Evolutionary conservation across 371 early-diverging fungal genomes (phyloP).

Genomic region (Blakeslea trispora): DNA sequence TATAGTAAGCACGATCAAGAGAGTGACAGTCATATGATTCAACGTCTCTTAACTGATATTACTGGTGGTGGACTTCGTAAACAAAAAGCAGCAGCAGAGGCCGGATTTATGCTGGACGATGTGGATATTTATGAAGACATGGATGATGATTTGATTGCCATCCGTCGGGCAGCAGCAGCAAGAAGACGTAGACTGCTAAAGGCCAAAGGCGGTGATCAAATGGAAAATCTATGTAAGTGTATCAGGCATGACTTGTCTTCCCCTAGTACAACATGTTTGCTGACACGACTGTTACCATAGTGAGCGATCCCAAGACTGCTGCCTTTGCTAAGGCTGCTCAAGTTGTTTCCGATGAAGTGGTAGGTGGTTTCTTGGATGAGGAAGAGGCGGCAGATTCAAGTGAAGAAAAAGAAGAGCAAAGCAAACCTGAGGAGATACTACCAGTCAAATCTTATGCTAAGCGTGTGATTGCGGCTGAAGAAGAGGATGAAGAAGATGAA

Average conservation of each 20-base stretch:
- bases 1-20: slow-evolving; percentile 39
- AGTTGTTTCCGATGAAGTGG: slow-evolving; percentile 27
- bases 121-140: slow-evolving; percentile 43
- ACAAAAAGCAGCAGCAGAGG: slow-evolving; percentile 38
- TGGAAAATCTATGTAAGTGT: slow-evolving; percentile 33
- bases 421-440: background rate
- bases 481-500: slow-evolving; percentile 19
- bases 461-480: slow-evolving; percentile 14
- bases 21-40: slow-evolving; percentile 40
- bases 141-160: slow-evolving; percentile 42
- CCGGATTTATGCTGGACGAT: slow-evolving; percentile 44
- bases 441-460: background rate
- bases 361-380: slow-evolving; percentile 20
- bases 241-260: too few relatives aligned
- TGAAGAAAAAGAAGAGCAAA: slow-evolving; percentile 14
- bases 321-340: slow-evolving; percentile 51
- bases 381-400: slow-evolving; percentile 28
- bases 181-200: slow-evolving; percentile 35
- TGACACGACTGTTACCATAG: slow-evolving; percentile 6
- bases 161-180: slow-evolving; percentile 36
- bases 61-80: slow-evolving; percentile 46
- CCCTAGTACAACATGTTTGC: too few relatives aligned
- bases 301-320: slow-evolving; percentile 42
- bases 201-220: slow-evolving; percentile 28
- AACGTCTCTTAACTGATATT: slow-evolving; percentile 47